Base-by-base conservation (phyloP, 2,329 filamentous ascomycete species). In the Pseudopyricularia javanii region DNA sequence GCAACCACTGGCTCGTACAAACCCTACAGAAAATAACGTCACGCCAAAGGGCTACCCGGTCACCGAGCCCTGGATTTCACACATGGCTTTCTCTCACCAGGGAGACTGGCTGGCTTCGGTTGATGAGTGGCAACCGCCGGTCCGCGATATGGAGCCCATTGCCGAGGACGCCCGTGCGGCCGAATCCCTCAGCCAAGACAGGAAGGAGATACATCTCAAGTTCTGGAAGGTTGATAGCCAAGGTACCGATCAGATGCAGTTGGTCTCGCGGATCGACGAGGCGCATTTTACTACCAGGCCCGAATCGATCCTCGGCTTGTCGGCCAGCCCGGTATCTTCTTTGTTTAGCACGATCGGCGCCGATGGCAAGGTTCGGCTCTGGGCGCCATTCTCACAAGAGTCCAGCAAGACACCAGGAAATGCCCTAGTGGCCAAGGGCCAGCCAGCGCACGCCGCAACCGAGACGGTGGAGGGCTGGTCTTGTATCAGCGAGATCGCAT, bases 51-150 rank as follows among this genome's bases (percentile, higher is more conserved):
- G 86, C 5, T 76, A 80, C 51, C 75, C 79, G 4, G 80, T 97
- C 50, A 75, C 80, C 14, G 87, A 95, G 59, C 91, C 93, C 1
- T 80, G 85, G 56, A 79, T 95, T 48, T 85, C 80, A 7, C 79
- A 86, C 53, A 72, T 97, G 50, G 79, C 83, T 45, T 81, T 93
- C 59, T 91, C 87, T 45, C 72, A 78, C 50, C 85, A 97, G 62
- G 91, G 91, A 17, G 77, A 82, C 58, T 97, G 91, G 91, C 77
- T 98, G 54, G 91, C 86, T 4, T 96, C 89, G 1, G 79, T 95
- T 1, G 93, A 98, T 64, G 87, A 91, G 62, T 98, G 93, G 93
- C 76, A 78, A 51, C 90, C 90, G 1, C 81, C 87, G 9, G 69
- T 72, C 12, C 73, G 78, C 55, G 90, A 96, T 62, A 68, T 87